Conservation (phyloP, 805 yeast genomes). For the Komagataella populi region DNA sequence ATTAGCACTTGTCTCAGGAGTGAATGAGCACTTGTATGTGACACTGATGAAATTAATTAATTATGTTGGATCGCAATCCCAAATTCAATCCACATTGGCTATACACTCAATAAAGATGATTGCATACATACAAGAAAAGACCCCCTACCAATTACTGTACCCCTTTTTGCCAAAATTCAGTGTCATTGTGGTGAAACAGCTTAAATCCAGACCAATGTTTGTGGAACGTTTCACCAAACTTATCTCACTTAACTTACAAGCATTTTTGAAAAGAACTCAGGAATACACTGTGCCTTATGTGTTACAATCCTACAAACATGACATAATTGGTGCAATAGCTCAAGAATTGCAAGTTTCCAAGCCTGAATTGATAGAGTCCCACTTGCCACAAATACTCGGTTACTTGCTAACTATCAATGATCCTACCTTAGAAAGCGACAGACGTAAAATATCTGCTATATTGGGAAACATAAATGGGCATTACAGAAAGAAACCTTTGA, state of each 20-base stretch:
- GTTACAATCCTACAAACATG: constrained; percentile 50
- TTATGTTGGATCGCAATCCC: constrained; percentile 48
- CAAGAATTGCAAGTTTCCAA: constrained; percentile 30
- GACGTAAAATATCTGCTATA: constrained; percentile 34
- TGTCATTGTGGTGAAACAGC: constrained; percentile 42
- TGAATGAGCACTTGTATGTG: constrained; percentile 56
- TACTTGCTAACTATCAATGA: constrained; percentile 36
- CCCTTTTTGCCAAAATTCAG: constrained; percentile 71
- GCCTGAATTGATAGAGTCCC: constrained; percentile 30
- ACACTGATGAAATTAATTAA: constrained; percentile 53
- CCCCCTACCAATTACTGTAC: constrained; percentile 70
- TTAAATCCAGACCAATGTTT: constrained; percentile 34
- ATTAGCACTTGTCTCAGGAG: constrained; percentile 38
- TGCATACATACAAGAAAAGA: constrained; percentile 38
- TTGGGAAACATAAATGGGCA: constrained; percentile 39
- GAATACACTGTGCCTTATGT: constrained; percentile 68
- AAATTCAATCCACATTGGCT: constrained; percentile 55
- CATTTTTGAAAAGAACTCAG: constrained; percentile 56
- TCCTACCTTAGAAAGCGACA: constrained; percentile 5
- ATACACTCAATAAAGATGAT: constrained; percentile 47
- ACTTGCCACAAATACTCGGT: constrained; percentile 43
- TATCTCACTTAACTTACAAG: constrained; percentile 44
- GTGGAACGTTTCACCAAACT: constrained; percentile 50
- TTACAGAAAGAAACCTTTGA: constrained; percentile 20
- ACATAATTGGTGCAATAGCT: constrained; percentile 52